Conservation (phyloP, 1,139 yeast genomes). For the Yarrowia galli region DNA sequence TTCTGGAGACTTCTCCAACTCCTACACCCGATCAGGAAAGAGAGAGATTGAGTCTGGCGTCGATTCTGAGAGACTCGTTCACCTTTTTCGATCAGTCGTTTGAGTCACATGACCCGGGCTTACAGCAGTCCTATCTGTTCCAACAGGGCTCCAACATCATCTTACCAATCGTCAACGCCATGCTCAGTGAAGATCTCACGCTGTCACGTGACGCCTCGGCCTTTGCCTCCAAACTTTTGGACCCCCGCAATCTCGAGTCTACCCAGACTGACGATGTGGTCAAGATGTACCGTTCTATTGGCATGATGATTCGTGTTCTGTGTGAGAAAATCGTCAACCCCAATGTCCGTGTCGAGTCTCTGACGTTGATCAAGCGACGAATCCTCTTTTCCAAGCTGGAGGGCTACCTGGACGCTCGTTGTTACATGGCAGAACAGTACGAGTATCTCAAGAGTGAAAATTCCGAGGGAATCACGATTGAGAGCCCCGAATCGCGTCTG, state of each 20-base stretch:
- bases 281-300: constrained; percentile 39
- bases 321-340: constrained; percentile 40
- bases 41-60: constrained; percentile 5
- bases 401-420: constrained; percentile 43
- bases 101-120: constrained; percentile 7
- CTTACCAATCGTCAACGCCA: constrained; percentile 32
- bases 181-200: constrained; percentile 19
- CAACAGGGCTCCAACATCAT: constrained; percentile 20
- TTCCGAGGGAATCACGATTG: constrained; percentile 43
- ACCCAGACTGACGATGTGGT: constrained; percentile 16
- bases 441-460: constrained; percentile 47
- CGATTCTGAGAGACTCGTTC: constrained; percentile 28
- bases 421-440: constrained; percentile 45
- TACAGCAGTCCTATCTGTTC: constrained; percentile 19
- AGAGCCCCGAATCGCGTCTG: constrained; percentile 46
- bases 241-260: constrained; percentile 36
- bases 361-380: constrained; percentile 26
- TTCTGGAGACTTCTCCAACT: background rate
- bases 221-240: constrained; percentile 20
- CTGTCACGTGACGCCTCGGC: constrained; percentile 28
- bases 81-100: constrained; percentile 33
- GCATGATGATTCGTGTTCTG: constrained; percentile 39
- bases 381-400: constrained; percentile 41
- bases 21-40: constrained; percentile 34
- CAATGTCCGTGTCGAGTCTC: constrained; percentile 23